Base-by-base conservation (phyloP, 2,329 filamentous ascomycete species). In the Xylariales sp. region DNA sequence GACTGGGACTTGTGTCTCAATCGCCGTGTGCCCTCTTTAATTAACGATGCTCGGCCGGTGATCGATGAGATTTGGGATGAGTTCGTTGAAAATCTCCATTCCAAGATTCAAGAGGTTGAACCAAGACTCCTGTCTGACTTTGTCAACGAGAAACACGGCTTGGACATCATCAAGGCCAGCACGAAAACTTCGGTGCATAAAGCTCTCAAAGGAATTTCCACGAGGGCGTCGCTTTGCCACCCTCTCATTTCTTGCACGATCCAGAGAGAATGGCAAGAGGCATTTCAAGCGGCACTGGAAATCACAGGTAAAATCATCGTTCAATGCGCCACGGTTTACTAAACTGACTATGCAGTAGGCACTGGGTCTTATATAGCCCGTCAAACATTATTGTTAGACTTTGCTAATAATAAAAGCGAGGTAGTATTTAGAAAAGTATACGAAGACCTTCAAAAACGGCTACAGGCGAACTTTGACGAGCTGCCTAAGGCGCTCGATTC, bases 1-100 rank as follows among this genome's bases (percentile, higher is more conserved):
- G 56, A 61, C 34, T 66, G 64, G 64, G 57, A 62, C 18, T 32
- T 49, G 41, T 49, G 16, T n/a, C 34, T 66, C 1, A 56, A 66
- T 36, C 50, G 48, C 14, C 50, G 62, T 6, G 57, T 66, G 54
- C 64, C 52, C 2, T 39, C 41, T 0, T 18, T 66, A 23, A 46
- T 34, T 1, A 10, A 56, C 7, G 5, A 3, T 3, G 64, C 36
- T 8, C 32, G n/a, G 28, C 39, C 7, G 41, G 9, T 8, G 36
- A 43, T 55, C 1, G 53, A 55, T 12, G 30, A 16, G 14, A 55
- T 55, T 7, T 55, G 36, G 34, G 53, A 55, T 5, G 18, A 30
- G 3, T 43, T 55, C 5, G 30, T 43, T 2, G 1, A 18, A 16
- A 30, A 55, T 43, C 53, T 55, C 12, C 28, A 30, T 23, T 28